These are phyloP conservation scores for Parastagonospora avenae DNA, from an alignment of 2,329 filamentous ascomycete species.

Conservation along the genomic window DNA sequence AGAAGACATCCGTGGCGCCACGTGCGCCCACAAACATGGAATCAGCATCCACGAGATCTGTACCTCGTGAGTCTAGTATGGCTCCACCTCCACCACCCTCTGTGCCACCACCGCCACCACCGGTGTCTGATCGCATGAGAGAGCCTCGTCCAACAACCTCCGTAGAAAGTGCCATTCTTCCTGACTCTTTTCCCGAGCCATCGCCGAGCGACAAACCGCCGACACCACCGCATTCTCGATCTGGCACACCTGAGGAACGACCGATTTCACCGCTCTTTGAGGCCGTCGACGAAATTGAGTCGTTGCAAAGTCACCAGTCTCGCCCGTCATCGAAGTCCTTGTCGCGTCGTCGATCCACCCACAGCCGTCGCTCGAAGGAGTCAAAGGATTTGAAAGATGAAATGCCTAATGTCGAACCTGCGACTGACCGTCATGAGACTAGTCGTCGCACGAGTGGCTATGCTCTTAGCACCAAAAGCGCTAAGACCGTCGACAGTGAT, in stretches of 20 bases:
- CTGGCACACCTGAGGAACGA: conserved; percentile 27
- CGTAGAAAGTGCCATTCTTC: conserved; percentile 31
- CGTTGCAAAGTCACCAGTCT: conserved; percentile 31
- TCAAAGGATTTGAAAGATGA: conserved; percentile 16
- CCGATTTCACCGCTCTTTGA: conserved; percentile 42
- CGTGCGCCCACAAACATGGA: not conserved
- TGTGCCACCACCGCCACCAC: conserved; percentile 11
- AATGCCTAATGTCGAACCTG: conserved; percentile 23
- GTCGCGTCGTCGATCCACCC: conserved; percentile 37
- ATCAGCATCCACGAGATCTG: not conserved
- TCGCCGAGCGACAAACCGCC: conserved; percentile 20
- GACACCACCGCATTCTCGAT: conserved; percentile 32
- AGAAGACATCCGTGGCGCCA: conserved; percentile 10
- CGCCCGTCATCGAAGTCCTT: conserved; percentile 26
- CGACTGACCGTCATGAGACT: conserved; percentile 19
- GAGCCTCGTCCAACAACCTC: conserved; percentile 14
- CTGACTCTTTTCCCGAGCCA: conserved; percentile 19
- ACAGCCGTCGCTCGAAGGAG: conserved; percentile 27
- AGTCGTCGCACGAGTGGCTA: conserved; percentile 39
- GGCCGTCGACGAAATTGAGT: conserved; percentile 43
- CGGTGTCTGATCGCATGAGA: conserved; percentile 16
- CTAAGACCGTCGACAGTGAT: conserved; percentile 27
- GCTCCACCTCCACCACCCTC: conserved; percentile 11
- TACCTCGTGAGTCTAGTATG: not conserved
- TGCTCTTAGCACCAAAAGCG: conserved; percentile 28